phyloP scores from a whole-genome alignment of 495 filamentous ascomycete species.

The Tuber microsphaerosporum region DNA sequence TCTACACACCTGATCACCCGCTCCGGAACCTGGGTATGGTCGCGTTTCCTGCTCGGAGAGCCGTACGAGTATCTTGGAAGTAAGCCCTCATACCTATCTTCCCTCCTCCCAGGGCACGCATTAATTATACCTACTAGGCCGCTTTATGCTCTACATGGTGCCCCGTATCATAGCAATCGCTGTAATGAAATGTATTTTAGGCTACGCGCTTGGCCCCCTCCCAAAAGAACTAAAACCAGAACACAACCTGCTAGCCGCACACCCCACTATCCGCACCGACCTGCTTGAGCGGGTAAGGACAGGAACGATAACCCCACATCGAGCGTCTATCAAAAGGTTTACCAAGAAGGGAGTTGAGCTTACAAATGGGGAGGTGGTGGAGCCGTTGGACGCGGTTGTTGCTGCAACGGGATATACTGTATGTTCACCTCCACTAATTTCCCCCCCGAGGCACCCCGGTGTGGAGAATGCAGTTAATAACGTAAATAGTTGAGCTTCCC shows the following conservation, averaged over 20 bases:
- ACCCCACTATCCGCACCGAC: conserved; percentile 29
- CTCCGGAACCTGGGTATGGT: conserved; percentile 28
- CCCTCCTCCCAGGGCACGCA: neutral
- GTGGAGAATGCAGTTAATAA: conserved; percentile 4
- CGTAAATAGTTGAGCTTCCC: conserved; percentile 17
- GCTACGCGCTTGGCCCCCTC: conserved; percentile 13
- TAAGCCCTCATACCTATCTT: neutral
- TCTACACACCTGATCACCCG: conserved; percentile 27
- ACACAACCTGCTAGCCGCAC: conserved; percentile 18
- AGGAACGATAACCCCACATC: conserved; percentile 21
- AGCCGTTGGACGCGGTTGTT: conserved; percentile 24
- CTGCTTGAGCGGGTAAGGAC: conserved; percentile 25
- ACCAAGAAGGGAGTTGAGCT: conserved; percentile 29
- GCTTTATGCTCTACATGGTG: conserved; percentile 14
- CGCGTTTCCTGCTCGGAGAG: conserved; percentile 22
- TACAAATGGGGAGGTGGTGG: conserved; percentile 26
- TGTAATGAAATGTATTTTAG: conserved; percentile 2
- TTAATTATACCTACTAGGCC: conserved; percentile 11
- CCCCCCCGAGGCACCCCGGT: neutral
- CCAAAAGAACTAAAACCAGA: conserved; percentile 20
- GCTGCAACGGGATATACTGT: conserved; percentile 27
- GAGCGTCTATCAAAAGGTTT: conserved; percentile 26
- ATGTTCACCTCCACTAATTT: neutral
- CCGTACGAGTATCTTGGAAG: conserved; percentile 19
- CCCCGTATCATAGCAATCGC: conserved; percentile 9